phyloP scores from a whole-genome alignment of 2,329 filamentous ascomycete genomes.

The Arthrobotrys pseudoclavata region DNA sequence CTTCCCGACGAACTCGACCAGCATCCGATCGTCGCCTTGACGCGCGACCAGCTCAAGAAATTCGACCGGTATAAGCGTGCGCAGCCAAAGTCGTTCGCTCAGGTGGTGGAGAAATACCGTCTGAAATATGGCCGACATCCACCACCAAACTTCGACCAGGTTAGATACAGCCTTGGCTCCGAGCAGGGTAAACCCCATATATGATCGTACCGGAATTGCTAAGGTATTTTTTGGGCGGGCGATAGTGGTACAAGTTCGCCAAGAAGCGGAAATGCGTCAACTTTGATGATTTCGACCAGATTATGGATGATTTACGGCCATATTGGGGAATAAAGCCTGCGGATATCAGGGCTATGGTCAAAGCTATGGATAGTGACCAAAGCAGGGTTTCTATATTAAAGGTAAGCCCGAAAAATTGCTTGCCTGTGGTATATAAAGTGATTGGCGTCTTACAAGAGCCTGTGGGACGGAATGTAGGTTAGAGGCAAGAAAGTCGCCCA shows the following conservation, averaged over 20 bases:
- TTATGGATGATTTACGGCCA: slow-evolving; percentile 74
- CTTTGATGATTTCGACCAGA: slow-evolving; percentile 75
- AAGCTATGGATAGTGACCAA: slow-evolving; percentile 65
- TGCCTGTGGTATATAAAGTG: slow-evolving; percentile 38
- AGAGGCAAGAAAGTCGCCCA: slow-evolving; percentile 65
- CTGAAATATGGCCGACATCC: slow-evolving; percentile 73
- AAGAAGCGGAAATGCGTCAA: slow-evolving; percentile 71
- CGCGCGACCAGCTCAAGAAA: slow-evolving; percentile 26
- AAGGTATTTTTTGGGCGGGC: background rate
- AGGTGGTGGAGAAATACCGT: slow-evolving; percentile 73
- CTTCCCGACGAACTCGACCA: slow-evolving; percentile 24
- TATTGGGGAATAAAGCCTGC: slow-evolving; percentile 70
- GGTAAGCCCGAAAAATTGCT: background rate
- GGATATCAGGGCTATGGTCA: slow-evolving; percentile 67
- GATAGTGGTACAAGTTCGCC: slow-evolving; percentile 72
- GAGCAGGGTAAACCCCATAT: background rate
- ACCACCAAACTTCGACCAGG: slow-evolving; percentile 74
- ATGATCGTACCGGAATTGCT: background rate
- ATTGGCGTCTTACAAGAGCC: background rate
- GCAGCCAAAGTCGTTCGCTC: slow-evolving; percentile 69
- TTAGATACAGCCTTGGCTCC: background rate
- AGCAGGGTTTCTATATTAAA: slow-evolving; percentile 38
- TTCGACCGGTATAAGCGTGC: slow-evolving; percentile 44
- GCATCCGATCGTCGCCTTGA: slow-evolving; percentile 39
- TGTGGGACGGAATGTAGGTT: slow-evolving; percentile 1